These are phyloP conservation scores for Skeletonema potamos DNA, from an alignment of 108 stramenopile species.

Conservation along the genomic window DNA sequence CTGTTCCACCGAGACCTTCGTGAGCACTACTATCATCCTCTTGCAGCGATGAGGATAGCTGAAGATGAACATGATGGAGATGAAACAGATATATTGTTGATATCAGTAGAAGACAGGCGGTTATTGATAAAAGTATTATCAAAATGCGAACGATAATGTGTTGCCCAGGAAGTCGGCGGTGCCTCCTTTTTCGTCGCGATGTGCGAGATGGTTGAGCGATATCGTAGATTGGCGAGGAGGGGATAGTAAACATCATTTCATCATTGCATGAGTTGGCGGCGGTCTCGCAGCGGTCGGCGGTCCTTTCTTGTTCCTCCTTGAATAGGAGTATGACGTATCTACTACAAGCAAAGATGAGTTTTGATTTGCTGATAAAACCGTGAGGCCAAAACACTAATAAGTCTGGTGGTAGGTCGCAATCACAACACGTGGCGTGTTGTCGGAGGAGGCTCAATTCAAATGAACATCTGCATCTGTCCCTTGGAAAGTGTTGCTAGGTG, in stretches of 20 bases:
- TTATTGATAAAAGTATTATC: slow-evolving; percentile 11
- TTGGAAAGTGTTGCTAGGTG: too few species aligned
- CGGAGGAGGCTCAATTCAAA: too few species aligned
- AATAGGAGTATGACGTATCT: too few species aligned
- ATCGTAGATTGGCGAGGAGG: neutral
- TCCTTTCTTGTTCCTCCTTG: too few species aligned
- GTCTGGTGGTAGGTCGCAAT: too few species aligned
- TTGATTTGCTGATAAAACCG: too few species aligned
- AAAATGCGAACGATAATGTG: slow-evolving; percentile 18
- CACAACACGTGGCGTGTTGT: too few species aligned
- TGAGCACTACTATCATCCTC: slow-evolving; percentile 15
- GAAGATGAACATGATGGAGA: slow-evolving; percentile 29
- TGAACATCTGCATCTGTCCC: too few species aligned
- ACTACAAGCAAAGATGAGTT: too few species aligned
- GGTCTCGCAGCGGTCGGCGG: too few species aligned
- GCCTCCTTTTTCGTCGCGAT: neutral
- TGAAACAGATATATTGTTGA: slow-evolving; percentile 39
- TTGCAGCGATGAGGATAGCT: slow-evolving; percentile 1
- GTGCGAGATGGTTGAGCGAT: neutral
- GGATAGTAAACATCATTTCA: neutral
- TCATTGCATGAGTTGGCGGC: too few species aligned
- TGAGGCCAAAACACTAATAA: too few species aligned
- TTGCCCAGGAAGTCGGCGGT: neutral
- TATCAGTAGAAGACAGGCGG: slow-evolving; percentile 13
- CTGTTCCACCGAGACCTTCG: slow-evolving; percentile 19